Percentiles rank a stretch among this genome's conserved stretches.
Evolutionary conservation across 805 yeast species (phyloP).

Genomic region (Monosporozyma aerobia): DNA sequence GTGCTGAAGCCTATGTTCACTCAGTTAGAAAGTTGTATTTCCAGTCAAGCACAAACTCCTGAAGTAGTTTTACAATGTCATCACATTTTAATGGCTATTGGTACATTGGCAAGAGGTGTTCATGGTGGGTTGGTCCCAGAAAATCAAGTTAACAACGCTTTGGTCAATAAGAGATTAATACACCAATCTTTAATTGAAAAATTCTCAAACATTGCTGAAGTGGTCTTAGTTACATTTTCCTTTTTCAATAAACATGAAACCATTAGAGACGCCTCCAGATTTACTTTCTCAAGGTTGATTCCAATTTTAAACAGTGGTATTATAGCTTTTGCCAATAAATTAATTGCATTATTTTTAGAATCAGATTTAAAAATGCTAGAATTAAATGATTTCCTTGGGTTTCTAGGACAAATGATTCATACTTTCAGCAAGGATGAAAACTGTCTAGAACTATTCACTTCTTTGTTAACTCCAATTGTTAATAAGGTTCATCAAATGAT

Average conservation of each 20-base stretch:
- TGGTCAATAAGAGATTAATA: slow-evolving; percentile 24
- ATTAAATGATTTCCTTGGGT: slow-evolving; percentile 71
- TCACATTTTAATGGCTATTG: slow-evolving; percentile 79
- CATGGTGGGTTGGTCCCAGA: slow-evolving; percentile 40
- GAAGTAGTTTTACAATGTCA: slow-evolving; percentile 63
- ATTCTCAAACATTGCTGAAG: slow-evolving; percentile 67
- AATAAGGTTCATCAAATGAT: slow-evolving; percentile 50
- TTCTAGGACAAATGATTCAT: slow-evolving; percentile 82
- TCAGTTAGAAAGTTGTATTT: slow-evolving; percentile 58
- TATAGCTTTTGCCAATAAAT: slow-evolving; percentile 51
- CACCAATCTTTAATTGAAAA: slow-evolving; percentile 33
- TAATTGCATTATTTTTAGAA: slow-evolving; percentile 56
- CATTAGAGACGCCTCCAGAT: slow-evolving; percentile 78
- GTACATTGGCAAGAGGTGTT: slow-evolving; percentile 82
- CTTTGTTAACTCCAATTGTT: slow-evolving; percentile 65
- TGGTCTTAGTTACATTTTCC: slow-evolving; percentile 74
- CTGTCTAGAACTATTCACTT: slow-evolving; percentile 65
- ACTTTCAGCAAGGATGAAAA: slow-evolving; percentile 55
- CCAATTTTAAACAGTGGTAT: slow-evolving; percentile 54
- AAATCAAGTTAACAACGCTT: slow-evolving; percentile 31
- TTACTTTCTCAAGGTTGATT: slow-evolving; percentile 78
- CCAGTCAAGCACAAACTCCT: slow-evolving; percentile 34
- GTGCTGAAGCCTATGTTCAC: slow-evolving; percentile 69
- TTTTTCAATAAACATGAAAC: slow-evolving; percentile 54
- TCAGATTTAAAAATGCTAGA: slow-evolving; percentile 53